phyloP scores from a whole-genome alignment of 495 filamentous ascomycete genomes.

The Lasiosphaeria ovina region DNA sequence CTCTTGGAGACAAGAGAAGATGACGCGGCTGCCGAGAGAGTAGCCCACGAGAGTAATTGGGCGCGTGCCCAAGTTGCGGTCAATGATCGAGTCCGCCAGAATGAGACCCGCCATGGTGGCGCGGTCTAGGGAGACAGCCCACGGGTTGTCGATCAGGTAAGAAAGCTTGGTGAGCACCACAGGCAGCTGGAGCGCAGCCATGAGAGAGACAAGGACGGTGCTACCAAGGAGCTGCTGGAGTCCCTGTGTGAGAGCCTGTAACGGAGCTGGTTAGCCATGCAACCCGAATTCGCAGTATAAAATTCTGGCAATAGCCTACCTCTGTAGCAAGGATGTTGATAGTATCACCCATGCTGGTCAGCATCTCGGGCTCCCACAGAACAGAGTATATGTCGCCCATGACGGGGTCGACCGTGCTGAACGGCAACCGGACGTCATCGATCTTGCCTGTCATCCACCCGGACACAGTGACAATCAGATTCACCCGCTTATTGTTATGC shows the following conservation, averaged over 20 bases:
- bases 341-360: slow-evolving; percentile 93
- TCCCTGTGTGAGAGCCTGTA: slow-evolving; percentile 86
- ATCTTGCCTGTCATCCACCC: slow-evolving; percentile 99
- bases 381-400: slow-evolving; percentile 99
- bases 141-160: slow-evolving; percentile 97
- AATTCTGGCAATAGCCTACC: slow-evolving; percentile 49
- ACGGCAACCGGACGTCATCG: slow-evolving; percentile 93
- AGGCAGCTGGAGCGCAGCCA: slow-evolving; percentile 92
- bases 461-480: slow-evolving; percentile 91
- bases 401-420: slow-evolving; percentile 90
- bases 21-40: slow-evolving; percentile 87
- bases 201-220: slow-evolving; percentile 82
- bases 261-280: slow-evolving; percentile 6
- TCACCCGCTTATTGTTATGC: slow-evolving; percentile 96
- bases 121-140: slow-evolving; percentile 89
- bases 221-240: slow-evolving; percentile 92
- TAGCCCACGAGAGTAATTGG: slow-evolving; percentile 97
- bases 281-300: slow-evolving; percentile 11
- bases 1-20: slow-evolving; percentile 88
- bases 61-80: slow-evolving; percentile 84
- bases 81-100: slow-evolving; percentile 89
- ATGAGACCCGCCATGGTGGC: slow-evolving; percentile 89
- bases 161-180: slow-evolving; percentile 91
- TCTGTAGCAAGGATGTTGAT: slow-evolving; percentile 98
- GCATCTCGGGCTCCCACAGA: slow-evolving; percentile 97